phyloP scores from a whole-genome alignment of 1,284 basidiomycete genomes.

The Rhodofomes roseus region DNA sequence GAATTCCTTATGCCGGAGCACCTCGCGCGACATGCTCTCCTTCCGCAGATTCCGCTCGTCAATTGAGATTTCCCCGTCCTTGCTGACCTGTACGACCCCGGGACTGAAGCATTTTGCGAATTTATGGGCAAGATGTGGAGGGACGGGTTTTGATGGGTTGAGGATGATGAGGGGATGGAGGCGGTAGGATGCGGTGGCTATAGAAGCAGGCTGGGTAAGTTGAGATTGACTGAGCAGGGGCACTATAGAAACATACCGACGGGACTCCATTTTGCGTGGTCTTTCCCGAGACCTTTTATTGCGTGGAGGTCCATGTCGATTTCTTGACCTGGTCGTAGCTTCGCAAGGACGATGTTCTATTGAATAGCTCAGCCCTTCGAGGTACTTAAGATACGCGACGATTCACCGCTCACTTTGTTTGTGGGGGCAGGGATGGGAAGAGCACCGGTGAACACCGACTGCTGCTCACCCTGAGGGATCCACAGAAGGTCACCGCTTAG shows the following conservation, averaged over 20 bases:
- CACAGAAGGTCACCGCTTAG: conserved; percentile 81
- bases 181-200: conserved; percentile 94
- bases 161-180: conserved; percentile 87
- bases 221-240: not conserved
- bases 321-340: conserved; percentile 86
- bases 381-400: not conserved
- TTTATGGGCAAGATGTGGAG: conserved; percentile 63
- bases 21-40: conserved; percentile 93
- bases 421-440: conserved; percentile 59
- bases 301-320: conserved; percentile 90
- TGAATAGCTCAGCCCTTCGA: not conserved
- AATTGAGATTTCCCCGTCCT: conserved; percentile 41
- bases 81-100: conserved; percentile 79
- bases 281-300: conserved; percentile 91
- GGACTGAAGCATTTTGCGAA: conserved; percentile 89
- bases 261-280: conserved; percentile 98
- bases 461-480: conserved; percentile 87
- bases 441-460: conserved; percentile 42
- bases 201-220: not conserved
- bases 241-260: conserved; percentile 66
- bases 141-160: conserved; percentile 60
- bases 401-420: conserved; percentile 38
- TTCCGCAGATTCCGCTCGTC: conserved; percentile 69
- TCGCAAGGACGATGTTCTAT: conserved; percentile 87
- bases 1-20: conserved; percentile 91